phyloP scores from a whole-genome alignment of 192 early-diverging fungal genomes.

The Backusella liffmaniae region DNA sequence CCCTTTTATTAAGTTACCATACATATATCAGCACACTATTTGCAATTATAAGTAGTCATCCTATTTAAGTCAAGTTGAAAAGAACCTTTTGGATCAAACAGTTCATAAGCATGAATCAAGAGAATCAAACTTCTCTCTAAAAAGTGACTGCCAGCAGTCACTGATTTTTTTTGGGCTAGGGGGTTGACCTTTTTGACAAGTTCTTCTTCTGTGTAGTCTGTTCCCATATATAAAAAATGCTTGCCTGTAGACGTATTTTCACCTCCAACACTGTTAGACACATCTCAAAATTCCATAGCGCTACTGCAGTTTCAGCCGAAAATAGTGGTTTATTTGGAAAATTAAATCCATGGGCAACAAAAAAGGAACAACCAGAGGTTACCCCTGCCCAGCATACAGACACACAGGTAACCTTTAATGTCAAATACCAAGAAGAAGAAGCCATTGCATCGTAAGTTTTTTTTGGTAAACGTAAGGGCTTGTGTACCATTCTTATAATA shows the following conservation, averaged over 20 bases:
- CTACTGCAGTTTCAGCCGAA: slow-evolving; percentile 1
- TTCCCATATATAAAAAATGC: background rate
- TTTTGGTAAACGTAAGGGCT: no score
- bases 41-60: background rate
- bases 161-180: background rate
- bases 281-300: slow-evolving; percentile 11
- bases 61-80: no score
- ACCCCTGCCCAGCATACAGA: slow-evolving; percentile 22
- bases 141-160: background rate
- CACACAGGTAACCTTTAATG: slow-evolving; percentile 21
- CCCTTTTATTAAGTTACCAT: no score
- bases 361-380: slow-evolving; percentile 3
- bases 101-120: no score
- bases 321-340: slow-evolving; percentile 15
- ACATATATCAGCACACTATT: no score
- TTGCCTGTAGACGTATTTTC: slow-evolving; percentile 4
- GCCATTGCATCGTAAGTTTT: slow-evolving; percentile 4
- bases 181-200: background rate
- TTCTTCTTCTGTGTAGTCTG: background rate
- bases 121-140: background rate
- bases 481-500: background rate
- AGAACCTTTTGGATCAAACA: no score
- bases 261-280: background rate
- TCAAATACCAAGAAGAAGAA: slow-evolving; percentile 21
- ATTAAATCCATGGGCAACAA: slow-evolving; percentile 32